Evolutionary conservation across 1,139 yeast species (phyloP).

Genomic region (Pichia sp.): DNA sequence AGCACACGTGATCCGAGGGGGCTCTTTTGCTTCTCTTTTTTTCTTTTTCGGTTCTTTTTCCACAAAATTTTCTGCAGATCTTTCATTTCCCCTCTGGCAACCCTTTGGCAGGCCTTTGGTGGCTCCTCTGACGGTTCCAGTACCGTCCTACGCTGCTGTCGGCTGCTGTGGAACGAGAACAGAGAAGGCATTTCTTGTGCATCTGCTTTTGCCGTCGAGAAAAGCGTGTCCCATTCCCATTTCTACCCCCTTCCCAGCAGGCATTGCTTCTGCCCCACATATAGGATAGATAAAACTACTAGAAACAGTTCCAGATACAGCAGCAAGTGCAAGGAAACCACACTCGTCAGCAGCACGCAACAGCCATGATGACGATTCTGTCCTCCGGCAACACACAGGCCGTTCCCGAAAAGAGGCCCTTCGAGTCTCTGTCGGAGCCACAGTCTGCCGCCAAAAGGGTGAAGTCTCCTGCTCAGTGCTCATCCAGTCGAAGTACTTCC

Average conservation of each 20-base stretch:
- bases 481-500: not conserved
- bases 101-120: not conserved
- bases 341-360: not conserved
- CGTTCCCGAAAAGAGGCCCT: slow-evolving; percentile 9
- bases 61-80: not conserved
- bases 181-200: no score
- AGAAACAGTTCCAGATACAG: no score
- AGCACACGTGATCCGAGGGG: not conserved
- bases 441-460: not conserved
- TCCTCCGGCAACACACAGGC: slow-evolving; percentile 4
- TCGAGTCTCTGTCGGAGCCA: slow-evolving; percentile 31
- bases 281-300: no score
- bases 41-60: not conserved
- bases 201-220: no score
- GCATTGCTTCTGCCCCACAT: no score
- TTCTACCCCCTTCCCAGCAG: no score
- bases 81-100: not conserved
- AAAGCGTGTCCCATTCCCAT: no score
- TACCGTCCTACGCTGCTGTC: no score
- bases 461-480: not conserved
- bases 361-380: slow-evolving; percentile 16
- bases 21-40: not conserved
- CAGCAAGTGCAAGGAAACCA: not conserved
- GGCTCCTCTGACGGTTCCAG: not conserved
- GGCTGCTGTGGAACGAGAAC: no score